Conservation (phyloP, 1,284 basidiomycete species). For the Erythrobasidium hasegawianum region DNA sequence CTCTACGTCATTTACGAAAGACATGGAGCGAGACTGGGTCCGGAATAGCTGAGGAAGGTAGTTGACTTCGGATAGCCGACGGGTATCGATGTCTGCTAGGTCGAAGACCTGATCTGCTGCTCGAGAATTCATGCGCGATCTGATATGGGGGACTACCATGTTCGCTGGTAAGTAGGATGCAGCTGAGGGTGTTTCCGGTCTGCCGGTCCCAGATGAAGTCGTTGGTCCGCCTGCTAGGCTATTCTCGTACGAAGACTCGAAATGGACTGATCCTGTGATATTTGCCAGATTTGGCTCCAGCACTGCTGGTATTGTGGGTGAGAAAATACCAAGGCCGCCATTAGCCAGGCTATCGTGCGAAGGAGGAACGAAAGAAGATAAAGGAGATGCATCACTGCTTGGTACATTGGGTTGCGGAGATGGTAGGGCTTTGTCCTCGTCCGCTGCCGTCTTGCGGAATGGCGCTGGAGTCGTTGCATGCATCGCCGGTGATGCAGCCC, state of each 20-base stretch:
- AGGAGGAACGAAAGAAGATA: background rate
- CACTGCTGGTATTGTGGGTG: slow-evolving; percentile 4
- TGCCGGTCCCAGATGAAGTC: slow-evolving; percentile 14
- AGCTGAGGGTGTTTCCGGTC: slow-evolving; percentile 27
- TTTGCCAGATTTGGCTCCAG: slow-evolving; percentile 1
- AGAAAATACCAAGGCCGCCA: slow-evolving; percentile 16
- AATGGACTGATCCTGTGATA: background rate
- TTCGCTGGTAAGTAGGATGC: background rate
- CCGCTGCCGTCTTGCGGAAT: slow-evolving; percentile 33
- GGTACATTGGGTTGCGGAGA: background rate
- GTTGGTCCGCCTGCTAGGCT: slow-evolving; percentile 7
- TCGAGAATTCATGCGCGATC: slow-evolving; percentile 25
- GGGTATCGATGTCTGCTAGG: slow-evolving; percentile 22
- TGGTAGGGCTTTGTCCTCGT: slow-evolving; percentile 25
- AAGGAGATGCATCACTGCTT: background rate
- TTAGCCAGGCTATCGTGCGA: background rate
- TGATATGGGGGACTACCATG: background rate
- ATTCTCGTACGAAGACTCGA: slow-evolving; percentile 19
- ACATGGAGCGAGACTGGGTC: background rate
- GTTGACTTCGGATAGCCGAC: slow-evolving; percentile 6
- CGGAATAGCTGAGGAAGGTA: slow-evolving; percentile 16
- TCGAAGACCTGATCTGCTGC: slow-evolving; percentile 34
- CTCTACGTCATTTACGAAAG: slow-evolving; percentile 33
- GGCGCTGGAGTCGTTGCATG: slow-evolving; percentile 20
- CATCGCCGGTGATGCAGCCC: slow-evolving; percentile 1